phyloP scores from a whole-genome alignment of 495 filamentous ascomycete species.

The Daldinia caldariorum region DNA sequence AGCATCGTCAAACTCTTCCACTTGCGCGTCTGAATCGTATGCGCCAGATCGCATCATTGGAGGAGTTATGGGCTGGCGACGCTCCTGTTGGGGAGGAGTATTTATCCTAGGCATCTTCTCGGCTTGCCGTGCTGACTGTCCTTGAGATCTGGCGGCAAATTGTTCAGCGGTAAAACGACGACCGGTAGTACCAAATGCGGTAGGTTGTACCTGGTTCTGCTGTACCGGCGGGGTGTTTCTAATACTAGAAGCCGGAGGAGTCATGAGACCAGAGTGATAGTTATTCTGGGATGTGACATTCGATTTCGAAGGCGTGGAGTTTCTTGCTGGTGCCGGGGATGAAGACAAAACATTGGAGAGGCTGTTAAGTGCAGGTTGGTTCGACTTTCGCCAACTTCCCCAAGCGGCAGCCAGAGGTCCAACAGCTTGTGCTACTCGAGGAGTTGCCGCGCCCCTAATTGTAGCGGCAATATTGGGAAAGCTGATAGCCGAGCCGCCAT shows the following conservation, averaged over 20 bases:
- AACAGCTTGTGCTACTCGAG: slow-evolving; percentile 81
- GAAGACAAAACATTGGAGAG: slow-evolving; percentile 52
- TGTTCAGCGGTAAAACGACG: slow-evolving; percentile 61
- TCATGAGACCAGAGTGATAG: slow-evolving; percentile 78
- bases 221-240: slow-evolving; percentile 62
- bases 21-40: slow-evolving; percentile 78
- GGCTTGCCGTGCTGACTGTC: slow-evolving; percentile 48
- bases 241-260: slow-evolving; percentile 77
- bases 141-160: slow-evolving; percentile 57
- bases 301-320: slow-evolving; percentile 71
- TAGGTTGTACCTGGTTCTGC: slow-evolving; percentile 53
- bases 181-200: slow-evolving; percentile 62
- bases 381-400: slow-evolving; percentile 78
- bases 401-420: slow-evolving; percentile 80
- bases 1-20: slow-evolving; percentile 64
- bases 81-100: slow-evolving; percentile 49
- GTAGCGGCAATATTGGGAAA: slow-evolving; percentile 64
- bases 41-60: slow-evolving; percentile 72
- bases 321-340: slow-evolving; percentile 52
- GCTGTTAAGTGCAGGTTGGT: slow-evolving; percentile 63
- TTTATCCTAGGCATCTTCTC: slow-evolving; percentile 52
- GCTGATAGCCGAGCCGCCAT: slow-evolving; percentile 64
- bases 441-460: slow-evolving; percentile 70
- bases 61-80: slow-evolving; percentile 68
- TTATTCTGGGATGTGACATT: slow-evolving; percentile 55